Conservation (phyloP, 495 filamentous ascomycete genomes). For the Daldinia decipiens region DNA sequence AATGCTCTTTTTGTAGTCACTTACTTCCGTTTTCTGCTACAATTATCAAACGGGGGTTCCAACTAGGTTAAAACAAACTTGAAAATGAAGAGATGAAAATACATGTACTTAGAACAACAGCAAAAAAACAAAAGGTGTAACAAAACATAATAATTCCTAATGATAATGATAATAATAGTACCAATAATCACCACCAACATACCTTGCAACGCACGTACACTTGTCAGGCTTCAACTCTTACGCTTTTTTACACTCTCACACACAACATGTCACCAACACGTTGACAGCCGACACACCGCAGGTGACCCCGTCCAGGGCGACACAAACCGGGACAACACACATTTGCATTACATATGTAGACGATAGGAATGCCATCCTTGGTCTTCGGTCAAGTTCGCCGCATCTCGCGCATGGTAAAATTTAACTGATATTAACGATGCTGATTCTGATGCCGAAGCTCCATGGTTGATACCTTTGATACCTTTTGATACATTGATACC, state of each 20-base stretch:
- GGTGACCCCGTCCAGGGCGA: slow-evolving; percentile 42
- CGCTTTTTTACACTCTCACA: slow-evolving; percentile 28
- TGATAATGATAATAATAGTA: background rate
- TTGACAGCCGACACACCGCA: slow-evolving; percentile 44
- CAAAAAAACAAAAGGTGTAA: background rate
- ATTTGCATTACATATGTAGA: slow-evolving; percentile 40
- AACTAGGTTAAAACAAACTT: background rate
- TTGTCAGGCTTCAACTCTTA: slow-evolving; percentile 6
- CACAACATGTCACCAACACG: slow-evolving; percentile 46
- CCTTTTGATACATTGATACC: background rate
- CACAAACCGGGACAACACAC: slow-evolving; percentile 45
- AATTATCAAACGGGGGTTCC: background rate
- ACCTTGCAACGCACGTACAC: slow-evolving; percentile 19
- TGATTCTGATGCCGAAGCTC: slow-evolving; percentile 12
- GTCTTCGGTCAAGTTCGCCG: slow-evolving; percentile 44
- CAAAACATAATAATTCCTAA: slow-evolving; percentile 2
- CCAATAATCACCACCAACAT: background rate
- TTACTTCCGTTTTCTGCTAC: too few species aligned
- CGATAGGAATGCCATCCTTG: slow-evolving; percentile 42
- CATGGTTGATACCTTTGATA: slow-evolving; percentile 1
- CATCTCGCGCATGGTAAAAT: slow-evolving; percentile 42
- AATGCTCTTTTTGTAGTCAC: slow-evolving; percentile 7
- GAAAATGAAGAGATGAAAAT: background rate
- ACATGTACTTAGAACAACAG: background rate
- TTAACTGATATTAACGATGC: slow-evolving; percentile 19